Base-by-base conservation (phyloP, 345 rosid genomes). In the Eucalyptus polybractea region DNA sequence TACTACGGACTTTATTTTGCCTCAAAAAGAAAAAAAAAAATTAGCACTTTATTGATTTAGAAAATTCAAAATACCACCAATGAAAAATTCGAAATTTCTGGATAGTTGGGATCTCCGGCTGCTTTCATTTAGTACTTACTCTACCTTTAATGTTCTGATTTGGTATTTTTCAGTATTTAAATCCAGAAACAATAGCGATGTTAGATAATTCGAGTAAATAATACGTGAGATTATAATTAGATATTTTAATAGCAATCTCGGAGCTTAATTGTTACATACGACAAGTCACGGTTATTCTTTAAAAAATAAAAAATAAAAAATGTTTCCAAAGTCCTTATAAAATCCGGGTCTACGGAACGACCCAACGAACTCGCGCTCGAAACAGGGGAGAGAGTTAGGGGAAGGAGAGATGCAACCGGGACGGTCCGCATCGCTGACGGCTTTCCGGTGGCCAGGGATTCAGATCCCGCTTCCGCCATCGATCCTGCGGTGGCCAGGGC, bases 381-480 rank as follows among this genome's bases (percentile, higher is more conserved):
- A 37, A 6, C 83, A 72, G 45, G 45, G 27, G 7, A 37, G 4
- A 72, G 22, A 67, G 40, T 0, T 3, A 16, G 6, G 11, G 3
- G 37, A 8, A 67, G 80, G 42, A 69, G 42, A 69, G 83, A 76
- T 54, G 86, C 49, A 91, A 58, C 87, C 87, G 22, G 53, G 87
- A 60, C 88, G 69, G 81, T 29, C 86, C 24, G 40, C 65, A 13
- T 27, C 40, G 37, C 87, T 7, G 83, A 6, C 8, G 83, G 25
- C 91, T 80, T 92, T 93, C 89, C 92, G 99, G 89, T 95, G 95
- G 93, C 96, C 95, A 90, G 95, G 92, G 44, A 92, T 93, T 80
- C 87, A 19, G 21, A 87, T 94, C 86, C 91, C 94, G 2, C 56
- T 89, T 10, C 91, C 89, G 4, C 72, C 94, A 4, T 90, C 94